A percentile compares a stretch with the other conserved stretches of the same genome.
These are phyloP conservation scores for Triadica sebifera DNA, from an alignment of 345 rosid genomes.

Conservation along the genomic window DNA sequence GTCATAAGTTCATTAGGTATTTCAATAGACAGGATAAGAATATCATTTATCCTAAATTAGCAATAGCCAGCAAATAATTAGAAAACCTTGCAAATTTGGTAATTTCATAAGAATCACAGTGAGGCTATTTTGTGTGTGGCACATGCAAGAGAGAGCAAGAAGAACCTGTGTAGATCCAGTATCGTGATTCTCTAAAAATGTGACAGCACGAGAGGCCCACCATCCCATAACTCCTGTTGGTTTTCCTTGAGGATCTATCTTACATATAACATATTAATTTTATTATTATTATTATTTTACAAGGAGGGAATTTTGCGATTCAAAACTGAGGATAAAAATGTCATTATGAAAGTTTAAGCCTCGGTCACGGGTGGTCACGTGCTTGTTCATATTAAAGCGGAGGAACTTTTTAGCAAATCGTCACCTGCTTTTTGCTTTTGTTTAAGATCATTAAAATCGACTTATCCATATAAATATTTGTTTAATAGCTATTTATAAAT, in stretches of 20 bases:
- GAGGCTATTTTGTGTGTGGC: background rate
- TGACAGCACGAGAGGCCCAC: constrained; percentile 53
- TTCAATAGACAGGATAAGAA: background rate
- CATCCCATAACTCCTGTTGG: constrained; percentile 57
- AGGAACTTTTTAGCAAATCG: background rate
- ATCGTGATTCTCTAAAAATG: constrained; percentile 49
- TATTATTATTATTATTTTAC: no score
- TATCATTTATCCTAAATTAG: background rate
- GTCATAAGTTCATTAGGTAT: background rate
- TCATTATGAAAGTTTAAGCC: background rate
- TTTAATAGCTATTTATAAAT: no score
- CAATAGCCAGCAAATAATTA: background rate
- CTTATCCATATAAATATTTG: no score
- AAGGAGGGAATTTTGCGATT: no score
- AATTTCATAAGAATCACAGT: background rate
- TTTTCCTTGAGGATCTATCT: constrained; percentile 46
- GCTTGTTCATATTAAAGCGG: constrained; percentile 2
- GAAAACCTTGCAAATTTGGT: background rate
- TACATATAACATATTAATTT: no score
- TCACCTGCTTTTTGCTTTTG: background rate
- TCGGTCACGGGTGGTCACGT: background rate
- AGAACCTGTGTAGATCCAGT: constrained; percentile 50
- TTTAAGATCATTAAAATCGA: background rate
- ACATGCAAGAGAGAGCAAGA: constrained; percentile 4
- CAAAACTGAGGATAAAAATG: no score